A percentile compares a stretch with the other conserved stretches of the same genome.
Conservation (phyloP, 2,329 filamentous ascomycete species). For the Ophiostoma angusticollis region DNA sequence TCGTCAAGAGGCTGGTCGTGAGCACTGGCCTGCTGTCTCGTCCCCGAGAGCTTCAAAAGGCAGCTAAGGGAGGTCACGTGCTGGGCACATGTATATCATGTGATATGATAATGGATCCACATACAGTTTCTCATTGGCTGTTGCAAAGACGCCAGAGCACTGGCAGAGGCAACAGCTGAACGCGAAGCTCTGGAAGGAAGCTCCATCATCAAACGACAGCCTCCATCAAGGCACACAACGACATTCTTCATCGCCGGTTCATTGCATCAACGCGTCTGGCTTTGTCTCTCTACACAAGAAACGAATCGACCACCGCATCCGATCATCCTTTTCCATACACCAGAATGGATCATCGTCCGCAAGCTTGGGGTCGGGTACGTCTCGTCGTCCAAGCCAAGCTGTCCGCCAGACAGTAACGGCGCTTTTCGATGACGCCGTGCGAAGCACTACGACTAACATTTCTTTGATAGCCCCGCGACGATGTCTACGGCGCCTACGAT, state of each 20-base stretch:
- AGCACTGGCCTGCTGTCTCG: too few species aligned
- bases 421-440: too few species aligned
- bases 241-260: neutral
- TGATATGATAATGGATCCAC: neutral
- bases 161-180: constrained; percentile 17
- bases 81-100: too few species aligned
- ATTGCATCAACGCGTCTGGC: too few species aligned
- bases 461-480: constrained; percentile 87
- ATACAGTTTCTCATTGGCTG: neutral
- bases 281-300: too few species aligned
- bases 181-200: constrained; percentile 16
- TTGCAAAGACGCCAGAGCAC: constrained; percentile 2
- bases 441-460: too few species aligned
- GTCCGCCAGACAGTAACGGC: too few species aligned
- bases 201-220: constrained; percentile 4
- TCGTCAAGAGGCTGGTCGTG: too few species aligned
- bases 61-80: too few species aligned
- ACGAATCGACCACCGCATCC: too few species aligned
- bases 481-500: constrained; percentile 92
- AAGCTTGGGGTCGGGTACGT: constrained; percentile 60
- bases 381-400: too few species aligned
- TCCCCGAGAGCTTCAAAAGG: too few species aligned
- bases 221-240: neutral
- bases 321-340: neutral
- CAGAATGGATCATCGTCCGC: constrained; percentile 58